Evolutionary conservation across 345 rosid genomes (phyloP).

Genomic region (Citrus unshiu): DNA sequence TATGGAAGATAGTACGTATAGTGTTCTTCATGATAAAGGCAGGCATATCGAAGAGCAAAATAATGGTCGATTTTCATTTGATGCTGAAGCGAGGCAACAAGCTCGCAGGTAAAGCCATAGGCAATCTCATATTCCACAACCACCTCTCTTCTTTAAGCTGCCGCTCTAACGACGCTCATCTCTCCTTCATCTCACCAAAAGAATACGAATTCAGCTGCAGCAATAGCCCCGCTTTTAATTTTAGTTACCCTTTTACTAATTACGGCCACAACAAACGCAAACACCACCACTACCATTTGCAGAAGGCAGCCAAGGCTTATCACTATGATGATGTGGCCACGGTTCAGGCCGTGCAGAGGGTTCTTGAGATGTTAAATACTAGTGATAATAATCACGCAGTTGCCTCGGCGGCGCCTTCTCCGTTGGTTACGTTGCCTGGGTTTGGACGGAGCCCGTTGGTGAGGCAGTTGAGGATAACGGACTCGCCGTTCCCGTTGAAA

Average conservation of each 20-base stretch:
- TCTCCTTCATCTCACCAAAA: constrained; percentile 56
- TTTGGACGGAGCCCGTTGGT: constrained; percentile 66
- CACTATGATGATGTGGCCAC: constrained; percentile 47
- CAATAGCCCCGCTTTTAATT: constrained; percentile 58
- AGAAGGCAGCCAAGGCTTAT: constrained; percentile 22
- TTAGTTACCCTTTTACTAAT: constrained; percentile 18
- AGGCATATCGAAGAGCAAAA: constrained; percentile 51
- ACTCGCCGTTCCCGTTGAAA: constrained; percentile 73
- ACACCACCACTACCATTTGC: constrained; percentile 27
- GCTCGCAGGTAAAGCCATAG: constrained; percentile 54
- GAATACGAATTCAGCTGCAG: constrained; percentile 98
- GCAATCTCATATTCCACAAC: constrained; percentile 40
- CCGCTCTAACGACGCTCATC: constrained; percentile 52
- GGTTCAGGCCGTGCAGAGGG: constrained; percentile 56
- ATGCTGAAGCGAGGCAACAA: constrained; percentile 53
- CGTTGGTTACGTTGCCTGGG: constrained; percentile 43
- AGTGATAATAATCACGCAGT: background rate
- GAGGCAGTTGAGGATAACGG: constrained; percentile 64
- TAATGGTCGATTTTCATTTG: constrained; percentile 51
- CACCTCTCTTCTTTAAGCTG: constrained; percentile 56
- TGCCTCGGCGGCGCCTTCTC: constrained; percentile 34
- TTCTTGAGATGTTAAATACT: constrained; percentile 62
- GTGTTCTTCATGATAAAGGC: constrained; percentile 53
- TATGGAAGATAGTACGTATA: constrained; percentile 46
- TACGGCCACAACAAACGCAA: constrained; percentile 26